Evolutionary conservation across 2,329 filamentous ascomycete species (phyloP).

Genomic region (Aspergillus cejpii): DNA sequence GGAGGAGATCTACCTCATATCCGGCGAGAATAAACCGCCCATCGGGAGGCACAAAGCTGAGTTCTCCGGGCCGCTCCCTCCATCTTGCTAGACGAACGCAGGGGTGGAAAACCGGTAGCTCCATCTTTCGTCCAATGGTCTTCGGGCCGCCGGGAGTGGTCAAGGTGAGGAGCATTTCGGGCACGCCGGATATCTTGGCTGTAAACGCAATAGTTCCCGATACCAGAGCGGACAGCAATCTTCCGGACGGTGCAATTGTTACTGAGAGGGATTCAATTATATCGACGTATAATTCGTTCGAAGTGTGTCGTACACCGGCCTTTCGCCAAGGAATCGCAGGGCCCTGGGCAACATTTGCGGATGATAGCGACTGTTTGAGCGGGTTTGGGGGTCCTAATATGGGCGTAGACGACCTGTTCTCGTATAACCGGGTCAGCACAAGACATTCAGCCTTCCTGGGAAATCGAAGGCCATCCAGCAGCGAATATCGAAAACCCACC

Average conservation of each 20-base stretch:
- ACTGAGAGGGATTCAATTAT: slow-evolving; percentile 84
- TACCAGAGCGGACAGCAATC: slow-evolving; percentile 76
- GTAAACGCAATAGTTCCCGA: slow-evolving; percentile 94
- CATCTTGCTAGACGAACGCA: slow-evolving; percentile 87
- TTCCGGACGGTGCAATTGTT: slow-evolving; percentile 81
- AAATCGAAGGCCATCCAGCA: neutral
- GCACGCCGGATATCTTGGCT: slow-evolving; percentile 87
- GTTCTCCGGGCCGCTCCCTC: slow-evolving; percentile 78
- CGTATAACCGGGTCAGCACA: neutral
- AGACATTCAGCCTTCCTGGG: neutral
- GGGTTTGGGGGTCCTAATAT: slow-evolving; percentile 36
- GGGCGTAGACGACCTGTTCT: slow-evolving; percentile 34
- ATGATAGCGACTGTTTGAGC: slow-evolving; percentile 37
- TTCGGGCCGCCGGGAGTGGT: slow-evolving; percentile 75
- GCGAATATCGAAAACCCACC: slow-evolving; percentile 42
- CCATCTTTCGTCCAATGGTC: slow-evolving; percentile 65
- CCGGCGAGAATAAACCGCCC: slow-evolving; percentile 88
- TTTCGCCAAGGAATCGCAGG: slow-evolving; percentile 76
- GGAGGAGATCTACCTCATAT: slow-evolving; percentile 87
- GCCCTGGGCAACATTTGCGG: slow-evolving; percentile 31
- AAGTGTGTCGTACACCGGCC: slow-evolving; percentile 88
- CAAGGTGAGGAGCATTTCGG: slow-evolving; percentile 76
- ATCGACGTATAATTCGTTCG: slow-evolving; percentile 95
- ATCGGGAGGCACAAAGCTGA: slow-evolving; percentile 95
- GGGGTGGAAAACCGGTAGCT: slow-evolving; percentile 90